Conservation (phyloP, 2,329 filamentous ascomycete genomes). For the Paramyrothecium roridum region DNA sequence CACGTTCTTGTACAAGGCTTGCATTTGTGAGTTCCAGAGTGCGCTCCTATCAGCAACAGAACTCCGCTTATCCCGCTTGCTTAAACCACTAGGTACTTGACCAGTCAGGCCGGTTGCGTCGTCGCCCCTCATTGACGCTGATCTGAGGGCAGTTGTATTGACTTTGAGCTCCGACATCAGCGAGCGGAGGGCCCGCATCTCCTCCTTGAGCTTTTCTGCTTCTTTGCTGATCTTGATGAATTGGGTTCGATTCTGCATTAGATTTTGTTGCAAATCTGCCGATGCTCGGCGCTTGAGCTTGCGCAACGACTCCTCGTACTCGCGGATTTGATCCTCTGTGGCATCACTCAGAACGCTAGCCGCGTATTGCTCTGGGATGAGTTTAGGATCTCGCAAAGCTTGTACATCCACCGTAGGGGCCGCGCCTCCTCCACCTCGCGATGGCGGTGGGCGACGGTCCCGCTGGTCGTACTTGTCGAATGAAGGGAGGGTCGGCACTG, state of each 20-base stretch:
- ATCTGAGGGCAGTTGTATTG: constrained; percentile 65
- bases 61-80: constrained; percentile 79
- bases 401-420: constrained; percentile 72
- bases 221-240: constrained; percentile 99
- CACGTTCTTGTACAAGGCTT: constrained; percentile 90
- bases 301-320: constrained; percentile 73
- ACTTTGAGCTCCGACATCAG: constrained; percentile 90
- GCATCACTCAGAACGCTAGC: constrained; percentile 75
- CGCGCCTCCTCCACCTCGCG: constrained; percentile 46
- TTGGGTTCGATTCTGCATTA: constrained; percentile 94
- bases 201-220: constrained; percentile 92
- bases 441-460: constrained; percentile 50
- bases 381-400: constrained; percentile 73
- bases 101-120: constrained; percentile 46
- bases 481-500: constrained; percentile 59
- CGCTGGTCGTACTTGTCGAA: constrained; percentile 55
- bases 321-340: constrained; percentile 80
- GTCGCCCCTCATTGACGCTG: constrained; percentile 51
- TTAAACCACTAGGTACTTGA: constrained; percentile 52
- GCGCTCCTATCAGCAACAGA: constrained; percentile 72
- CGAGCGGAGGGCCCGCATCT: constrained; percentile 87
- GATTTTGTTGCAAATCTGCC: constrained; percentile 85
- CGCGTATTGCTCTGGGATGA: constrained; percentile 78
- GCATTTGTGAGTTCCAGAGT: constrained; percentile 67
- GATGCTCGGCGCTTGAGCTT: constrained; percentile 76